Base-by-base conservation (phyloP, 2,329 filamentous ascomycete genomes). In the Ciborinia camelliae region DNA sequence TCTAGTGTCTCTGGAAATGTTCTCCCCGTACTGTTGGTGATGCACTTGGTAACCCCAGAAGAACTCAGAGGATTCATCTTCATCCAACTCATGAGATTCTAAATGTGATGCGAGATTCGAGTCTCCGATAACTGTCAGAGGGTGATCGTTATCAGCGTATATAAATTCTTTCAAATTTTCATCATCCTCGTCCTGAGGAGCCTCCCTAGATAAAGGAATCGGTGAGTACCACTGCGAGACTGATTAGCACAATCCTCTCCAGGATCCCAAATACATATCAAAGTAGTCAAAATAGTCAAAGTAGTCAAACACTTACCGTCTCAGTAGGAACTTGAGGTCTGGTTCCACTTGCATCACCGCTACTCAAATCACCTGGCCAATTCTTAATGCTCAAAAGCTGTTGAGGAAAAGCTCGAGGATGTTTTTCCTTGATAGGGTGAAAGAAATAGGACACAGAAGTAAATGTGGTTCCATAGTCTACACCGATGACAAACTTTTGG, bases 381-480 rank as follows among this genome's bases (percentile, higher is more conserved):
- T 55, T 55, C 7, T 45, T 63, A 20, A 63, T 63, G 20, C 20
- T 63, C 37, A 32, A n/a, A 26, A 55, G n/a, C 20, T 54, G 23
- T 2, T 39, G 20, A 3, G 28, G 30, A 18, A 18, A n/a, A 18
- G 23, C 6, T 32, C 15, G 37, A 23, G 23, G 30, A 10, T 30
- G 7, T 47, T 3, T 2, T 3, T 54, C 50, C 18, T 23, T 9
- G 9, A 26, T 10, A 37, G 18, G 4, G 18, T 47, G 51, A 3
- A 39, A 8, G 30, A 32, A 48, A 35, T 55, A 63, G 1, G 60
- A 62, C 1, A 63, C 60, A 4, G 50, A 55, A 3, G 60, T 47
- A 14, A 47, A 63, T 1, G 60, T 47, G 10, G 60, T 63, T 26
- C 60, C 60, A 47, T 18, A 63, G 39, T 63, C 50, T 7, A 63